These are phyloP conservation scores for Eragrostis curvula DNA, from an alignment of 176 grass and related monocot genomes.

Conservation along the genomic window DNA sequence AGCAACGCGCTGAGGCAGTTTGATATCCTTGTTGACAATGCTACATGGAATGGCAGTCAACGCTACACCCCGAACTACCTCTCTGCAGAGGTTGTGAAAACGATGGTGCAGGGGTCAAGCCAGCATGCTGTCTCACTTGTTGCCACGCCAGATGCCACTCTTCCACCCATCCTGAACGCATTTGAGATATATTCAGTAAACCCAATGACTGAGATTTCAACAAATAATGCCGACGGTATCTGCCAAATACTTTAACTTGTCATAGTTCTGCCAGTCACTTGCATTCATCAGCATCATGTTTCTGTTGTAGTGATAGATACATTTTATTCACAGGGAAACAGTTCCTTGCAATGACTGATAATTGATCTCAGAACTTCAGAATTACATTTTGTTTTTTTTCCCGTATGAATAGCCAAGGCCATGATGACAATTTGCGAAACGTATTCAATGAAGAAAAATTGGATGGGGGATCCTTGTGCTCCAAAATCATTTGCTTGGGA, in stretches of 20 bases:
- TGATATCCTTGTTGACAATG: constrained; percentile 11
- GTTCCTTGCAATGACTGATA: not conserved
- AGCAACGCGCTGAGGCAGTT: constrained; percentile 8
- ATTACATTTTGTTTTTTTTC: not conserved
- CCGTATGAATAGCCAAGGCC: constrained; percentile 42
- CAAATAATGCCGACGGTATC: constrained; percentile 37
- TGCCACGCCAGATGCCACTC: constrained; percentile 28
- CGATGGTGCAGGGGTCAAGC: not conserved
- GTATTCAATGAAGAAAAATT: constrained; percentile 60
- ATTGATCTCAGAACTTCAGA: not conserved
- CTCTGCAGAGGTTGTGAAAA: constrained; percentile 16
- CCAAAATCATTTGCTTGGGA: constrained; percentile 60
- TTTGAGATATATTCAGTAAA: constrained; percentile 46
- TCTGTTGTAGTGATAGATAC: not conserved
- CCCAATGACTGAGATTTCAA: constrained; percentile 3
- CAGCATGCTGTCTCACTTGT: constrained; percentile 40
- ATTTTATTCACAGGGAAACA: not conserved
- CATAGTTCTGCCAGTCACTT: not conserved
- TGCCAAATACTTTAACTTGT: not conserved
- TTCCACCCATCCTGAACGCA: constrained; percentile 45
- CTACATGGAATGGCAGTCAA: not conserved
- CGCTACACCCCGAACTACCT: constrained; percentile 35
- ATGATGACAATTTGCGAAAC: constrained; percentile 55
- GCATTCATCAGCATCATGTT: not conserved
- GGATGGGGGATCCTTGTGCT: constrained; percentile 78